A percentile compares a stretch with the other conserved stretches of the same genome.
Evolutionary conservation across 2,329 filamentous ascomycete species (phyloP).

Genomic region (Rhinocladiella mackenziei): DNA sequence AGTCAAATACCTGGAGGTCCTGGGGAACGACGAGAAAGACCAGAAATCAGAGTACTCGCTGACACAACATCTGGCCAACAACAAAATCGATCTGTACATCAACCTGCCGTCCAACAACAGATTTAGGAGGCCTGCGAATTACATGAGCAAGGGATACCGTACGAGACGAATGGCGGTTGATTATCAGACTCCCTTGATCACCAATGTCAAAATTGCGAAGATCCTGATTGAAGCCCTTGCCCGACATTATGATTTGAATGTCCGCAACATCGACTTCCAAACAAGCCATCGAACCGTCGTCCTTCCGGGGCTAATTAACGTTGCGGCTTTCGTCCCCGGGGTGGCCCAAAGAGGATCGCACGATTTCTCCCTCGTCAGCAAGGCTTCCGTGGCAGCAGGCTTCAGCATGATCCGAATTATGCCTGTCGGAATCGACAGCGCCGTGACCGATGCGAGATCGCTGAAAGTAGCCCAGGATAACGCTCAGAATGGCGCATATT

Average conservation of each 20-base stretch:
- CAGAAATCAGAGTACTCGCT: conserved; percentile 96
- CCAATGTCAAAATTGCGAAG: conserved; percentile 99
- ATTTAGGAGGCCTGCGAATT: conserved; percentile 92
- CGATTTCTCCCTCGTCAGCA: conserved; percentile 67
- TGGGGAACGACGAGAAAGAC: conserved; percentile 71
- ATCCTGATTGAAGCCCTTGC: conserved; percentile 91
- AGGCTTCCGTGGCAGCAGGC: conserved; percentile 68
- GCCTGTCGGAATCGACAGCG: conserved; percentile 68
- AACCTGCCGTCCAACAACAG: conserved; percentile 98
- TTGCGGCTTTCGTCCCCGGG: conserved; percentile 75
- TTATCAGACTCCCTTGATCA: conserved; percentile 93
- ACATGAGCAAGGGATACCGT: conserved; percentile 96
- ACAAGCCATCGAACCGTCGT: conserved; percentile 76
- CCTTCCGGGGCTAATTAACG: conserved; percentile 71
- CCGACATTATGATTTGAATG: conserved; percentile 78
- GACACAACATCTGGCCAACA: conserved; percentile 93
- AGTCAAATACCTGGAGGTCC: conserved; percentile 88
- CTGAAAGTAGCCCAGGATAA: conserved; percentile 69
- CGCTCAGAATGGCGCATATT: conserved; percentile 62
- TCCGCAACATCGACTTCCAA: conserved; percentile 83
- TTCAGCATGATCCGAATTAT: conserved; percentile 79
- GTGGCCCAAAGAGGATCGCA: conserved; percentile 61
- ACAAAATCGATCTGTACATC: conserved; percentile 98
- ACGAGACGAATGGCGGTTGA: conserved; percentile 97
- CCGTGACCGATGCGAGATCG: conserved; percentile 68